Evolutionary conservation across 208 protist genomes (phyloP).

Genomic region (Vickermania ingenoplastis): DNA sequence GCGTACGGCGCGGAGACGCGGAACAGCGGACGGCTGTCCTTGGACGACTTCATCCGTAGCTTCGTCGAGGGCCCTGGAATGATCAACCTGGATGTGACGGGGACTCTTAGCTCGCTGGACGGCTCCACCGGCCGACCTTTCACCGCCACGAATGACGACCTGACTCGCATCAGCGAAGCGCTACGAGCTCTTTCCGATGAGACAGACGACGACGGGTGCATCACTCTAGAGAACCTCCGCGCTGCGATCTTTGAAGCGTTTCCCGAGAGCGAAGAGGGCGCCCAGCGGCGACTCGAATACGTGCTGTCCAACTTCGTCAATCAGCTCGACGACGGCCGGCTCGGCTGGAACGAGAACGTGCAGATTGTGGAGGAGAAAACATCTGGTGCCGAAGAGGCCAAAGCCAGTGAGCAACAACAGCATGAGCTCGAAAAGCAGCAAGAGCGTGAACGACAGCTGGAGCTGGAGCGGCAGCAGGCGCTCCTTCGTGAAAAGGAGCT

Average conservation of each 20-base stretch:
- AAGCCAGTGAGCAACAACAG: neutral
- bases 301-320: slow-evolving; percentile 14
- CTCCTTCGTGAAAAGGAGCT: neutral
- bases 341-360: slow-evolving; percentile 1
- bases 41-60: slow-evolving; percentile 62
- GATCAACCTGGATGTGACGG: neutral
- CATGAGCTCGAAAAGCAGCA: neutral
- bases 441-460: neutral
- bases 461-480: neutral
- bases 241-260: slow-evolving; percentile 25
- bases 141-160: slow-evolving; percentile 28
- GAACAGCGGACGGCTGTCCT: slow-evolving; percentile 22
- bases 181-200: slow-evolving; percentile 23
- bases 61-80: slow-evolving; percentile 41
- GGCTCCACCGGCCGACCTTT: neutral
- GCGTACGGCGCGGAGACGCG: slow-evolving; percentile 39
- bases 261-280: slow-evolving; percentile 11
- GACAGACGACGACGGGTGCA: slow-evolving; percentile 22
- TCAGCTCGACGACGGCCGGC: neutral
- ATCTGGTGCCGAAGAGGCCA: neutral
- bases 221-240: slow-evolving; percentile 28
- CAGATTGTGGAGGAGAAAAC: slow-evolving; percentile 2
- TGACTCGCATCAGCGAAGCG: slow-evolving; percentile 30
- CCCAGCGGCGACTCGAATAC: slow-evolving; percentile 41
- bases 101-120: neutral